Evolutionary conservation across 1,284 basidiomycete genomes (phyloP).

Genomic region (Gomphus sp.): DNA sequence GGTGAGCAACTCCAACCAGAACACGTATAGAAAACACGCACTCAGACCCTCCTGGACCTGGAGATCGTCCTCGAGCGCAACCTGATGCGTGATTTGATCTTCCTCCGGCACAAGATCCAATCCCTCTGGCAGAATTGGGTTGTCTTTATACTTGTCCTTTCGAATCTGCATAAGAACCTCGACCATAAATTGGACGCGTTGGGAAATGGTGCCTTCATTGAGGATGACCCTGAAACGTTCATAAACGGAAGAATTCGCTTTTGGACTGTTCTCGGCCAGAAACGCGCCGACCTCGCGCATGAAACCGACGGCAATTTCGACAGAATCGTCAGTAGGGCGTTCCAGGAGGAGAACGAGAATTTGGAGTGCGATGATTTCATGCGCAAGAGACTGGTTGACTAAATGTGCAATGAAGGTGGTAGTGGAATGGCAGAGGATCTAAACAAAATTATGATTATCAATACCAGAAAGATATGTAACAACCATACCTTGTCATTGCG

Average conservation of each 20-base stretch:
- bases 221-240: slow-evolving; percentile 95
- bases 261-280: slow-evolving; percentile 88
- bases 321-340: slow-evolving; percentile 93
- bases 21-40: slow-evolving; percentile 24
- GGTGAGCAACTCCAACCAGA: not conserved
- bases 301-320: slow-evolving; percentile 97
- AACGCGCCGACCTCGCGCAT: slow-evolving; percentile 97
- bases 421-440: slow-evolving; percentile 90
- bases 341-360: slow-evolving; percentile 92
- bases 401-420: slow-evolving; percentile 96
- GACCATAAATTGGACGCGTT: slow-evolving; percentile 99
- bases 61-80: slow-evolving; percentile 87
- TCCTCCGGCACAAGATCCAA: slow-evolving; percentile 97
- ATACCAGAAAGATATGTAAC: not conserved
- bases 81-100: slow-evolving; percentile 91
- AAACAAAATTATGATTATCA: not conserved
- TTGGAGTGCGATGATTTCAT: slow-evolving; percentile 92
- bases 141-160: slow-evolving; percentile 98
- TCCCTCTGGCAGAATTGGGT: slow-evolving; percentile 88
- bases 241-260: slow-evolving; percentile 88
- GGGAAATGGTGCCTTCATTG: slow-evolving; percentile 91
- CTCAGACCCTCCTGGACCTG: slow-evolving; percentile 92
- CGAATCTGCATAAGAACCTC: slow-evolving; percentile 97
- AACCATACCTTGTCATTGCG: slow-evolving; percentile 88
- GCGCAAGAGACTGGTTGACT: slow-evolving; percentile 91